Base-by-base conservation (phyloP, 2,329 filamentous ascomycete species). In the Aspergillus hiratsukae region DNA sequence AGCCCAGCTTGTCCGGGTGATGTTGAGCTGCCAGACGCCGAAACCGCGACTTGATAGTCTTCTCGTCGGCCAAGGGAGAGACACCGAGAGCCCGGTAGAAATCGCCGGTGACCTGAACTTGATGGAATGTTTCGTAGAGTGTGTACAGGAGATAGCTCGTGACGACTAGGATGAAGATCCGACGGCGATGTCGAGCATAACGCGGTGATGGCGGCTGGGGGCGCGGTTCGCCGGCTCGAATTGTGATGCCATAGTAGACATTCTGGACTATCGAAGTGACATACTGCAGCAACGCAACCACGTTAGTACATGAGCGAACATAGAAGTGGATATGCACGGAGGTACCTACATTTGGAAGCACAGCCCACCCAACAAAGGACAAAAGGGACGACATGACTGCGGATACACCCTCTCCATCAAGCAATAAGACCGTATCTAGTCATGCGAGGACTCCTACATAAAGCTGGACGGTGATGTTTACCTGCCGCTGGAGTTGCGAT, bases 71-170 rank as follows among this genome's bases (percentile, higher is more conserved):
- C 55, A 82, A 73, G 40, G 87, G 80, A 11, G 87, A 79, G 0
- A 97, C 83, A 37, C 85, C 85, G 0, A 99, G 83, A 61, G 88
- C 83, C 49, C 83, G 79, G 77, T 97, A 97, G 77, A 89, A 96
- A 72, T 90, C 87, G 19, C 88, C 86, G 1, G 81, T 78, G 48
- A 81, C 78, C 60, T 85, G 87, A 28, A 96, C 81, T 61, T 90
- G 86, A 77, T 89, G 86, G 80, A 96, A 90, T 67, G 91, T 88
- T 76, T 97, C 93, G 77, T 92, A 94, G 66, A 97, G 85, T 49
- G 91, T 96, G 80, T 96, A 97, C 62, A 88, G 76, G 40, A 97
- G 89, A 77, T 97, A 99, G 58, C 84, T 77, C 50, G 87, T 80
- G 51, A 97, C 87, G 67, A 97, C 90, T 64, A 87, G 79, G 69